These are phyloP conservation scores for Syzygium aromaticum DNA, from an alignment of 345 rosid genomes.

Conservation along the genomic window DNA sequence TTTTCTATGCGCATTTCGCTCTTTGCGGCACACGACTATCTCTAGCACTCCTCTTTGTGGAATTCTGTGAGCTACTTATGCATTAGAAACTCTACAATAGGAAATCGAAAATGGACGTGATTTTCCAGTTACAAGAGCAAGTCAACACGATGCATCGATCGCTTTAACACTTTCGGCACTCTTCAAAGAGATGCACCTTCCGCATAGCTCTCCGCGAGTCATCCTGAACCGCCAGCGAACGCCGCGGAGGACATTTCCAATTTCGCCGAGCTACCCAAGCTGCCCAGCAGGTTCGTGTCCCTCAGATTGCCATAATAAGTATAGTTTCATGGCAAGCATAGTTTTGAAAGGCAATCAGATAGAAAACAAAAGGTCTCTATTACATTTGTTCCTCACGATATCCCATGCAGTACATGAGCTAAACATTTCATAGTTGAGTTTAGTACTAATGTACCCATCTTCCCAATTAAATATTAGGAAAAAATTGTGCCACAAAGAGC, in stretches of 20 bases:
- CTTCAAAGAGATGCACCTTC: constrained; percentile 84
- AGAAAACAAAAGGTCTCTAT: too few relatives aligned
- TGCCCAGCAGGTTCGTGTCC: constrained; percentile 56
- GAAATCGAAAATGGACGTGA: constrained; percentile 14
- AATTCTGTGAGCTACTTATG: background rate
- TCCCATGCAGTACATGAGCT: too few relatives aligned
- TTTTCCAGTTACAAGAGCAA: constrained; percentile 92
- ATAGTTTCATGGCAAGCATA: too few relatives aligned
- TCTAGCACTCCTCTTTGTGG: background rate
- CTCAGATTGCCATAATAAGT: too few relatives aligned
- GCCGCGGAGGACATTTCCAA: constrained; percentile 40
- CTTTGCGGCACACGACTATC: too few relatives aligned
- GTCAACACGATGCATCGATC: constrained; percentile 60
- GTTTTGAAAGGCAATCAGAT: too few relatives aligned
- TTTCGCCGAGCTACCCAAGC: constrained; percentile 64
- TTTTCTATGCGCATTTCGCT: too few relatives aligned
- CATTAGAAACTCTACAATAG: background rate
- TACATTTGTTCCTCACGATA: too few relatives aligned
- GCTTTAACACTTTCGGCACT: constrained; percentile 74
- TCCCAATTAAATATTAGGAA: too few relatives aligned
- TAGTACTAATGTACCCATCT: too few relatives aligned
- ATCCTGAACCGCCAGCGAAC: constrained; percentile 66
- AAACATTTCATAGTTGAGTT: too few relatives aligned
- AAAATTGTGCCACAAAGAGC: too few relatives aligned
- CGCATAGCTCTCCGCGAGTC: constrained; percentile 62